Base-by-base conservation (phyloP, 257 asterid genomes). In the Orobanche coerulescens region DNA sequence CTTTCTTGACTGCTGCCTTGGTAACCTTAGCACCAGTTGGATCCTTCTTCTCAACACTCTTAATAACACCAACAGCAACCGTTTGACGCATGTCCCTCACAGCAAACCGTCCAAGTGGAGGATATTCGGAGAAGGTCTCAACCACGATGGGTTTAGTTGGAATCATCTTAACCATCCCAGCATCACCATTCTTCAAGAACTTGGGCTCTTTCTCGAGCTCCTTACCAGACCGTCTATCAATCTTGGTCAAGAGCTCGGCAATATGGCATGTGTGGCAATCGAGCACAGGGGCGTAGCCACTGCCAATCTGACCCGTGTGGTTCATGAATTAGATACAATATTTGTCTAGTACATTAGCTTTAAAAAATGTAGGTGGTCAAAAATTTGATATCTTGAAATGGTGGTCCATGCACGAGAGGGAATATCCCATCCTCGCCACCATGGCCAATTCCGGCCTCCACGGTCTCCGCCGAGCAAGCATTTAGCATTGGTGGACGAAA, bases 81-180 rank as follows among this genome's bases (percentile, higher is more conserved):
- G 81, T 76, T 43, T 72, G 81, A 43, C 81, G 81, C 81, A 76
- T 76, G n/a, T 76, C 81, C 60, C 81, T 65, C 4, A 76, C 81
- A 0, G 81, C 81, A 55, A 76, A 76, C 0, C 81, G 65, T 3
- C 81, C 81, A 0, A 76, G 61, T 2, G 81, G 81, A 5, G 81
- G 81, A 36, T 76, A 76, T 61, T 64, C 70, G 0, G 81, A 10
- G 52, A 76, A 76, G 1, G 81, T 71, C 28, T 71, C 77, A 28
- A 71, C 81, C 9, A 76, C 81, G 76, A 75, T 75, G 14, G 77
- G 80, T 65, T 75, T 75, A 36, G 71, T 75, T 0, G 80, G 80
- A 28, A 71, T 64, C 81, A 76, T 76, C 72, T 67, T 76, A 0
- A 76, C 69, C 62, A 68, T 55, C 6, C 81, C 81, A 3, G 75